A percentile compares a stretch with the other conserved stretches of the same genome.
Conservation (phyloP, 306 rosid species). For the Comarum palustre region DNA sequence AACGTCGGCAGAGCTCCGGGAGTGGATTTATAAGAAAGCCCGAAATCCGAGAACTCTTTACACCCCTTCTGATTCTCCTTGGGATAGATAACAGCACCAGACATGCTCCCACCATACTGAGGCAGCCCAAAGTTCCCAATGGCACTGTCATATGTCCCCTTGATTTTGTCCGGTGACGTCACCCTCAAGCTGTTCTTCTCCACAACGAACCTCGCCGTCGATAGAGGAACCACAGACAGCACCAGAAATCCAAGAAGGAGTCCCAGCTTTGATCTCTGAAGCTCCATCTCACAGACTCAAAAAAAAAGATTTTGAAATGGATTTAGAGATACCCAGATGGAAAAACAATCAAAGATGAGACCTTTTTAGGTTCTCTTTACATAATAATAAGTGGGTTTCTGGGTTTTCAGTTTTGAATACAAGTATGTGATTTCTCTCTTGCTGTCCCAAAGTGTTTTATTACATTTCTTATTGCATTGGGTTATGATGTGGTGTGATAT, state of each 20-base stretch:
- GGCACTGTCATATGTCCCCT: conserved; percentile 78
- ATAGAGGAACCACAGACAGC: conserved; percentile 39
- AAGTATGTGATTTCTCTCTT: neutral
- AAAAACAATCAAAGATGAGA: neutral
- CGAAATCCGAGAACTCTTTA: conserved; percentile 65
- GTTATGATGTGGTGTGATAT: neutral
- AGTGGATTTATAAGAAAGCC: conserved; percentile 59
- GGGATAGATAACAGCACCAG: conserved; percentile 76
- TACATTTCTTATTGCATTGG: neutral
- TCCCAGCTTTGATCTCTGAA: conserved; percentile 42
- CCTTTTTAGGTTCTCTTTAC: neutral
- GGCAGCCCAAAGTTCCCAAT: conserved; percentile 99
- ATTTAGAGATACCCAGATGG: neutral
- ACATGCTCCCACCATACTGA: conserved; percentile 98
- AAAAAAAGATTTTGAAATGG: conserved; percentile 27
- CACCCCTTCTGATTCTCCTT: conserved; percentile 87
- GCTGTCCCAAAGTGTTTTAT: neutral
- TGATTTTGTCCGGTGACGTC: conserved; percentile 77
- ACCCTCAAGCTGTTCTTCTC: conserved; percentile 97
- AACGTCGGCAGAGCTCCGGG: conserved; percentile 91
- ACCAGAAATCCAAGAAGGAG: conserved; percentile 66
- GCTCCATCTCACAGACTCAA: conserved; percentile 43
- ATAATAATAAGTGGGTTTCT: neutral
- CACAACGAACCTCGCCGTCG: conserved; percentile 77
- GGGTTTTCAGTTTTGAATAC: neutral